Percentiles rank a stretch among this genome's conserved stretches.
phyloP scores from a whole-genome alignment of 192 early-diverging fungal species.

The Podila verticillata region DNA sequence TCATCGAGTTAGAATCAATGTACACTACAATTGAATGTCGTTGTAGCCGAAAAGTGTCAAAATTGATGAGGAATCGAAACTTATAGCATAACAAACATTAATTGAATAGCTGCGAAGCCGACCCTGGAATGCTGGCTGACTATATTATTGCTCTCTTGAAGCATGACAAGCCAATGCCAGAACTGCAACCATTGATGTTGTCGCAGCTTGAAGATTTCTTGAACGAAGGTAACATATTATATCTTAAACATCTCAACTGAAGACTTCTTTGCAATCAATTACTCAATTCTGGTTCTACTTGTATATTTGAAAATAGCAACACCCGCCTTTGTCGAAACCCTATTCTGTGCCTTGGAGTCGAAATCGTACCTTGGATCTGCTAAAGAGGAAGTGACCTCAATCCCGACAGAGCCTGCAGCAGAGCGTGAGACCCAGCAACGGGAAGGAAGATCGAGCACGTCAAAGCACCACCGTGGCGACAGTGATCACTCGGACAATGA shows the following conservation, averaged over 20 bases:
- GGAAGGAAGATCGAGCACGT: not conserved
- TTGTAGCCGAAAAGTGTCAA: too few species aligned
- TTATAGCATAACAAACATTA: not conserved
- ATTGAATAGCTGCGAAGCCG: slow-evolving; percentile 64
- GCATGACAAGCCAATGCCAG: slow-evolving; percentile 67
- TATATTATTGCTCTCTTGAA: slow-evolving; percentile 84
- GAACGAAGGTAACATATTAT: slow-evolving; percentile 62
- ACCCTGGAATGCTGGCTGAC: slow-evolving; percentile 79
- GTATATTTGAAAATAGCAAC: slow-evolving; percentile 63
- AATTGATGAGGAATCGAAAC: too few species aligned
- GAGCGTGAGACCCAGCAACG: slow-evolving; percentile 2
- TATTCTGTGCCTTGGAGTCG: slow-evolving; percentile 63
- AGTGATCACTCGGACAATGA: slow-evolving; percentile 71
- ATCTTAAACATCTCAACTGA: not conserved
- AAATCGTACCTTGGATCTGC: slow-evolving; percentile 53
- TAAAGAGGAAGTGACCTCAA: slow-evolving; percentile 8
- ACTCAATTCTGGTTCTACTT: not conserved
- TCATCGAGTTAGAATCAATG: slow-evolving; percentile 31
- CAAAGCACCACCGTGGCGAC: slow-evolving; percentile 52
- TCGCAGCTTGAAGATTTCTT: slow-evolving; percentile 84
- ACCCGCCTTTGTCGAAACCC: slow-evolving; percentile 64
- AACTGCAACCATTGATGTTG: slow-evolving; percentile 64
- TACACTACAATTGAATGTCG: not conserved
- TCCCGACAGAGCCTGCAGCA: slow-evolving; percentile 34
- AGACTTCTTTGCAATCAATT: not conserved